Percentiles rank a stretch among this genome's conserved stretches.
Conservation (phyloP, 1,284 basidiomycete genomes). For the Sporisorium exsertum region DNA sequence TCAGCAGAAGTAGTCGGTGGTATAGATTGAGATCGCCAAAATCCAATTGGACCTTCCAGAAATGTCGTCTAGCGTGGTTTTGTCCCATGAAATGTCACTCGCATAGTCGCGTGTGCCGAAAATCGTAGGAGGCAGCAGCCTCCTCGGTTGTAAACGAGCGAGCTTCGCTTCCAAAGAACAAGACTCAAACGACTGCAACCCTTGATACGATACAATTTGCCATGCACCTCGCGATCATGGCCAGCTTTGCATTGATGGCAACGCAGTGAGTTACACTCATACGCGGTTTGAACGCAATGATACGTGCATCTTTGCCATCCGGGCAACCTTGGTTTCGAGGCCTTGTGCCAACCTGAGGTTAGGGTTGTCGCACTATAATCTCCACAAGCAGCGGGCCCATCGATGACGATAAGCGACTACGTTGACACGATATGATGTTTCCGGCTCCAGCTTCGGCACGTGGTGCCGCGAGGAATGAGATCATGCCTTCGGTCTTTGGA, state of each 20-base stretch:
- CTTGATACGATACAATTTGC: not conserved
- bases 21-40: no score
- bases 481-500: not conserved
- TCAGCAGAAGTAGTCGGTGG: no score
- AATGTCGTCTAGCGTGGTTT: no score
- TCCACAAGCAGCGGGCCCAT: no score
- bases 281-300: no score
- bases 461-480: not conserved
- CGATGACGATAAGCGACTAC: not conserved
- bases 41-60: no score
- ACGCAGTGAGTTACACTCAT: not conserved
- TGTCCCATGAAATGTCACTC: not conserved
- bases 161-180: constrained; percentile 2
- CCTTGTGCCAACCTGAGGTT: no score
- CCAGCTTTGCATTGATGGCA: not conserved
- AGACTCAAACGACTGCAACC: not conserved
- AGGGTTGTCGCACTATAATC: no score
- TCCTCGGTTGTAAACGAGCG: not conserved
- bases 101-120: not conserved
- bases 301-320: not conserved
- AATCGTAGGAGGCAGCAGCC: not conserved
- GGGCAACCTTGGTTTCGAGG: not conserved
- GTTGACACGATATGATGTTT: not conserved
- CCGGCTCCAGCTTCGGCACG: not conserved
- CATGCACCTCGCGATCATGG: constrained; percentile 6